Evolutionary conservation across 192 early-diverging fungal species (phyloP).

Genomic region (Mortierella hygrophila): DNA sequence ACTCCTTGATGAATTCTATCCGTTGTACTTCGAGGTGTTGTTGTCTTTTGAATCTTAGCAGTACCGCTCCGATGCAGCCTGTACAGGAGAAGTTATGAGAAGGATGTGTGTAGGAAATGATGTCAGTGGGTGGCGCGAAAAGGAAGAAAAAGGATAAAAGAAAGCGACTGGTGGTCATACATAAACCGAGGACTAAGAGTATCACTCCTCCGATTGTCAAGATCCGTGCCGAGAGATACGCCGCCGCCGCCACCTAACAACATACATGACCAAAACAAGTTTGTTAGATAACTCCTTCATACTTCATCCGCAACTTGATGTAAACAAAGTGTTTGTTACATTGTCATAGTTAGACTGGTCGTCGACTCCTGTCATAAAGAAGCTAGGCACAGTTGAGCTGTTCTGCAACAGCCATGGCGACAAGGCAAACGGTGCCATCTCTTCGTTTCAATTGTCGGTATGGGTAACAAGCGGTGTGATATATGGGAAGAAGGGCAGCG

Average conservation of each 20-base stretch:
- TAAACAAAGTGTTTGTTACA: not conserved
- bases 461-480: too few relatives aligned
- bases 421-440: not conserved
- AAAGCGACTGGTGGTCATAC: not conserved
- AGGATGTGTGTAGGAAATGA: not conserved
- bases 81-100: not conserved
- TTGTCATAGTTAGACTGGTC: not conserved
- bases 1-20: conserved; percentile 3
- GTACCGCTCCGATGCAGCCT: conserved; percentile 23
- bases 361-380: not conserved
- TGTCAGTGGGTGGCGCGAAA: not conserved
- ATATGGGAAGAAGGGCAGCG: not conserved
- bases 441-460: not conserved
- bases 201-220: conserved; percentile 21
- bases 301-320: too few relatives aligned
- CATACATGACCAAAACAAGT: not conserved
- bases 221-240: conserved; percentile 21
- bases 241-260: not conserved
- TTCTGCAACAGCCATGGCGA: conserved; percentile 18
- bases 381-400: not conserved
- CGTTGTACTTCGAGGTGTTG: not conserved
- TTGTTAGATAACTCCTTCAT: not conserved
- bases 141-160: not conserved
- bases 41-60: conserved; percentile 15
- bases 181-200: conserved; percentile 15